Percentiles rank a stretch among this genome's conserved stretches.
Conservation (phyloP, 176 grass and related monocot genomes). For the Aegilops bicornis region DNA sequence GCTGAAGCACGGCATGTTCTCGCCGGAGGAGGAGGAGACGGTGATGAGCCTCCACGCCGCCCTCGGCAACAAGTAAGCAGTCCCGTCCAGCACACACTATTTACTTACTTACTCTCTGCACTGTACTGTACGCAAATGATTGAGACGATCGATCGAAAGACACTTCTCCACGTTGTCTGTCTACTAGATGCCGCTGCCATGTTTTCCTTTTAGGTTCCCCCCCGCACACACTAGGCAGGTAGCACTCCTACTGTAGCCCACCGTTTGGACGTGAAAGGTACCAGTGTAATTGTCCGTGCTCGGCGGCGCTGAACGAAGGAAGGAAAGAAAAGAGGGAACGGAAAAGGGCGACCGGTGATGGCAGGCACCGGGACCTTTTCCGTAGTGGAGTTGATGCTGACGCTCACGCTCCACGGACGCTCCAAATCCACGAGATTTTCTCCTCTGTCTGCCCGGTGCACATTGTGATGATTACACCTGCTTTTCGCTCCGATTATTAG, state of each 20-base stretch:
- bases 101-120: not conserved
- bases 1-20: slow-evolving; percentile 76
- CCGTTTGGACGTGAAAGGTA: not conserved
- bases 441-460: not conserved
- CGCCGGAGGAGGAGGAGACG: slow-evolving; percentile 71
- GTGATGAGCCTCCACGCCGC: slow-evolving; percentile 78
- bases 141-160: slow-evolving; percentile 25
- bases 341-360: slow-evolving; percentile 31
- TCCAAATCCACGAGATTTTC: slow-evolving; percentile 43
- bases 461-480: slow-evolving; percentile 26
- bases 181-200: slow-evolving; percentile 2
- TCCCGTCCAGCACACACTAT: not conserved
- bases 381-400: slow-evolving; percentile 56
- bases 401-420: slow-evolving; percentile 47
- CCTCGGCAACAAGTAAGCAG: slow-evolving; percentile 93
- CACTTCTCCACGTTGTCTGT: slow-evolving; percentile 26
- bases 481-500: not conserved
- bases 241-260: not conserved
- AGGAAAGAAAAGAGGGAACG: not conserved
- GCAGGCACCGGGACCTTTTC: not conserved
- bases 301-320: not conserved
- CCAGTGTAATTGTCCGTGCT: slow-evolving; percentile 12
- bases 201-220: slow-evolving; percentile 19
- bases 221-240: not conserved
- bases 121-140: slow-evolving; percentile 34